Base-by-base conservation (phyloP, 176 grass and related monocot genomes). In the Leersia perrieri region DNA sequence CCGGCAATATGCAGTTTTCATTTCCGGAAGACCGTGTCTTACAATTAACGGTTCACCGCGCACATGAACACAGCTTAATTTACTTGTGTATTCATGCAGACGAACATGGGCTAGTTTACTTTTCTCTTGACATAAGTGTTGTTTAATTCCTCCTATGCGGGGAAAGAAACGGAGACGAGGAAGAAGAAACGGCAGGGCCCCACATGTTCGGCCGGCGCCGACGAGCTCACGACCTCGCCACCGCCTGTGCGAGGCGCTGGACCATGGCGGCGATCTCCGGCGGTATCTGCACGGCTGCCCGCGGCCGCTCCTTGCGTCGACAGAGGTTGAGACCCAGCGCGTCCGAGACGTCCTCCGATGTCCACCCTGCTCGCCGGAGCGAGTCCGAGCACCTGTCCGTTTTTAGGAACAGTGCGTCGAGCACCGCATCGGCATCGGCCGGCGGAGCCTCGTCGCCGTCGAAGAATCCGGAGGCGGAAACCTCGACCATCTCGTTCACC, bases 381-480 rank as follows among this genome's bases (percentile, higher is more conserved):
- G 97, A 95, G 87, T 93, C 87, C 2, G 96, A 99, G 87, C 90
- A 99, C 73, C 86, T 82, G 27, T 91, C 97, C 0, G 90, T 84
- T 35, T 84, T 86, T 2, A 99, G 88, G 6, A 99, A 85, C 14
- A 99, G 85, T 13, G 87, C 89, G 66, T 99, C 97, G 9, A 99
- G 89, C 9, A 87, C 73, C 4, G 85, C 85, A 45, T 95, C 88
- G 25, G 85, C 62, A 64, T 99, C 90, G 10, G 57, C 34, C 0
- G 84, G 70, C 0, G 84, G 62, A 1, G 73, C 84, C 5, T 93
- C 88, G 3, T 91, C 90, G 58, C 82, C 76, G 82, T 95, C 89
- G 75, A 99, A 95, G 39, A 94, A 51, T 0, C 89, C 93, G 0
- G 97, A 91, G 1, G 88, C 84, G 5, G 87, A 66, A 36, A 93